phyloP scores from a whole-genome alignment of 225 moss, liverwort and hornwort species.

The Pseudisothecium myosuroides region DNA sequence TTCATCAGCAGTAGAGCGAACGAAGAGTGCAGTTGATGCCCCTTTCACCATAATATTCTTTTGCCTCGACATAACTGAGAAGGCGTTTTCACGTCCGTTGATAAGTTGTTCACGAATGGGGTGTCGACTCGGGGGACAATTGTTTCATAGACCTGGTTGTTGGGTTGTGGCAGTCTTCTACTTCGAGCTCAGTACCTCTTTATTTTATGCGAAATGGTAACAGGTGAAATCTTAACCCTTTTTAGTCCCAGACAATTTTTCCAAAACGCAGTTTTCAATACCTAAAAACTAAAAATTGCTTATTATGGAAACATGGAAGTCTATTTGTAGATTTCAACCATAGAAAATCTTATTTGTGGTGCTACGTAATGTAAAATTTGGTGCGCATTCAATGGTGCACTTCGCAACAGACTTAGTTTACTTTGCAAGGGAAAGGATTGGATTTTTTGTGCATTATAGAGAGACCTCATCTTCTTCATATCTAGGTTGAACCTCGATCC shows the following conservation, averaged over 20 bases:
- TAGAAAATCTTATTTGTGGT: too few relatives aligned
- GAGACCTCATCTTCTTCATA: too few relatives aligned
- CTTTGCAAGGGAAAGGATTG: neutral
- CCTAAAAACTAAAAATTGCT: neutral
- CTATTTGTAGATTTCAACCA: neutral
- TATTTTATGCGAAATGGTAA: neutral
- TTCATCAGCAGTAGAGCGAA: constrained; percentile 2
- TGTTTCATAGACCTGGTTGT: neutral
- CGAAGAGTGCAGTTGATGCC: neutral
- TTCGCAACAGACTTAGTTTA: neutral
- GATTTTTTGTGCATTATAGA: neutral
- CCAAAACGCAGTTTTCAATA: too few relatives aligned
- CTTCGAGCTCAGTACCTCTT: neutral
- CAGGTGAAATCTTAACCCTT: neutral
- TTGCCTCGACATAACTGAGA: constrained; percentile 8
- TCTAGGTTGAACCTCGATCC: too few relatives aligned
- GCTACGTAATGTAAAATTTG: neutral
- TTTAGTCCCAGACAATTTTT: neutral
- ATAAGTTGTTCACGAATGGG: neutral
- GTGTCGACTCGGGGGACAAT: neutral
- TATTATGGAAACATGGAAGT: neutral
- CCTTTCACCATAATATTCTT: neutral
- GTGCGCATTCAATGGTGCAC: neutral
- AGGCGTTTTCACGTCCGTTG: neutral
- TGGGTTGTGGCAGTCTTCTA: neutral